phyloP scores from a whole-genome alignment of 257 asterid genomes.

The Ocimum tenuiflorum region DNA sequence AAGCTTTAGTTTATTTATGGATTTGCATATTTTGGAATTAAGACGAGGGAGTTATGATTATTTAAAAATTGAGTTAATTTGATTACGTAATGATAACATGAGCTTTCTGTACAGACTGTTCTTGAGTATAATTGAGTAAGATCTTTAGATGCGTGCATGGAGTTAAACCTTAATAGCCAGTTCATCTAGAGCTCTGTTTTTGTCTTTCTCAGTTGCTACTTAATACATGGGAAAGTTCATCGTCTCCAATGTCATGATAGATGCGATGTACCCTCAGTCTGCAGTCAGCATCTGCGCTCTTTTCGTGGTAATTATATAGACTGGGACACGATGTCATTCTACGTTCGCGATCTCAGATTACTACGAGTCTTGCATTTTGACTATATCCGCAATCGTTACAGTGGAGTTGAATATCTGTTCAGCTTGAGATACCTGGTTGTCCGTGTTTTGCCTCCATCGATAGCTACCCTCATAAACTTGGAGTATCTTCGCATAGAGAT shows the following conservation, averaged over 20 bases:
- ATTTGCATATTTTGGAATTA: too few species aligned
- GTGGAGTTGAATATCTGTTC: not conserved
- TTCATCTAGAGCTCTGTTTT: too few species aligned
- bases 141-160: too few species aligned
- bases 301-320: not conserved
- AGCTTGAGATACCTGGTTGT: constrained; percentile 22
- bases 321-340: not conserved
- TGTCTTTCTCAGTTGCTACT: not conserved
- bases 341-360: constrained; percentile 14
- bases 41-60: too few species aligned
- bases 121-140: too few species aligned
- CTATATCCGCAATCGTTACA: not conserved
- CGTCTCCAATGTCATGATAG: not conserved
- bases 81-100: too few species aligned
- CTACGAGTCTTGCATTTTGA: constrained; percentile 12
- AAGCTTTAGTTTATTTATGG: too few species aligned
- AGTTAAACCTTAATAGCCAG: too few species aligned
- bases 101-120: too few species aligned
- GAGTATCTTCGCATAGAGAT: constrained; percentile 10
- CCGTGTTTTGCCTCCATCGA: constrained; percentile 3
- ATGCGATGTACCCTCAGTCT: not conserved
- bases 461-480: constrained; percentile 16
- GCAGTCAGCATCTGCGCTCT: constrained; percentile 15
- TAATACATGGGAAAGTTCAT: not conserved
- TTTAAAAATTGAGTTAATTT: too few species aligned